Percentiles rank a stretch among this genome's conserved stretches.
Evolutionary conservation across 2,329 filamentous ascomycete genomes (phyloP).

Genomic region (Fusarium neocosmosporiellum): DNA sequence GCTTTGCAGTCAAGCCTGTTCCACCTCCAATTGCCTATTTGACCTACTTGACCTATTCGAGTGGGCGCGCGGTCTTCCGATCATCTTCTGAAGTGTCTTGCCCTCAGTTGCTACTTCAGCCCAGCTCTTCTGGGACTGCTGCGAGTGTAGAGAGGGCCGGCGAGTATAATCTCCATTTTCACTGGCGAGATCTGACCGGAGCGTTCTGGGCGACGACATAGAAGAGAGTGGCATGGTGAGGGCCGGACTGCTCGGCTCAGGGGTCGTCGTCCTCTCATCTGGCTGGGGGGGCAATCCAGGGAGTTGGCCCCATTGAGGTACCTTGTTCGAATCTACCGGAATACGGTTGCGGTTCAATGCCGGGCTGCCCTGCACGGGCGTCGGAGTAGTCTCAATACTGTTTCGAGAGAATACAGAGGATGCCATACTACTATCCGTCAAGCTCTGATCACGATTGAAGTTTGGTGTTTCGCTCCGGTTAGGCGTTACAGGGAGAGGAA

Average conservation of each 20-base stretch:
- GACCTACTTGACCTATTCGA: constrained; percentile 34
- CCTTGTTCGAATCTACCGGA: constrained; percentile 21
- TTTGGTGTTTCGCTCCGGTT: constrained; percentile 51
- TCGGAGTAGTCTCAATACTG: constrained; percentile 50
- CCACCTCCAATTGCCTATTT: constrained; percentile 19
- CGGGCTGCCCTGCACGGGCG: constrained; percentile 47
- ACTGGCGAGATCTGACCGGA: constrained; percentile 32
- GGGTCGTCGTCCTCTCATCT: constrained; percentile 13
- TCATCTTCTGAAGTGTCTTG: constrained; percentile 19
- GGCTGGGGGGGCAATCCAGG: constrained; percentile 16
- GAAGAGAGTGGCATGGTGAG: constrained; percentile 44
- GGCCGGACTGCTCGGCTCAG: constrained; percentile 39
- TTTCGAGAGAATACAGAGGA: constrained; percentile 55
- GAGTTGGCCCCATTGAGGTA: constrained; percentile 42
- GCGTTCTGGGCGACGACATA: constrained; percentile 48
- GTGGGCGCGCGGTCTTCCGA: constrained; percentile 28
- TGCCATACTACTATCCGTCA: constrained; percentile 57
- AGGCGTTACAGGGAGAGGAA: constrained; percentile 54
- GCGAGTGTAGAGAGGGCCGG: constrained; percentile 44
- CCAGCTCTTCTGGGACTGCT: constrained; percentile 54
- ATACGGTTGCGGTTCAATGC: constrained; percentile 32
- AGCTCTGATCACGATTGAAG: constrained; percentile 50
- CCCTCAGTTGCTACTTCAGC: constrained; percentile 52
- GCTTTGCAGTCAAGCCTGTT: not conserved
- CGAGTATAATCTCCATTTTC: constrained; percentile 31